Percentiles rank a stretch among this genome's conserved stretches.
These are phyloP conservation scores for Ustilago cynodontis DNA, from an alignment of 1,284 basidiomycete species.

Conservation along the genomic window DNA sequence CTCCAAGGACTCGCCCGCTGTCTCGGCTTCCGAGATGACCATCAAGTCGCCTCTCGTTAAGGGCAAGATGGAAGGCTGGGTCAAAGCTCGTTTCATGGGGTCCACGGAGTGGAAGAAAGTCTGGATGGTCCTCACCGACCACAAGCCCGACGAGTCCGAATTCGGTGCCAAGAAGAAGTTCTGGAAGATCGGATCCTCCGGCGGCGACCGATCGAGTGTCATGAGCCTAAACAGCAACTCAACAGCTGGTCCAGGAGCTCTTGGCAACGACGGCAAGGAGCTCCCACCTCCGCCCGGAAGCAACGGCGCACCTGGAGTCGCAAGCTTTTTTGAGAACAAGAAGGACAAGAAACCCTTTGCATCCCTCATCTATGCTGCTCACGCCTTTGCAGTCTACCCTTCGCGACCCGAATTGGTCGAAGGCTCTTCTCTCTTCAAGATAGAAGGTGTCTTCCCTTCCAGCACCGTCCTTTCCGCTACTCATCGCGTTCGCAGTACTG, in stretches of 20 bases:
- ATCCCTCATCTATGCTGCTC: constrained; percentile 61
- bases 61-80: constrained; percentile 91
- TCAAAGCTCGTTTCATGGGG: constrained; percentile 88
- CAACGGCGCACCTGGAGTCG: constrained; percentile 62
- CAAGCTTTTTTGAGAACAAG: constrained; percentile 66
- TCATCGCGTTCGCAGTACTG: constrained; percentile 71
- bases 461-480: constrained; percentile 74
- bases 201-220: constrained; percentile 57
- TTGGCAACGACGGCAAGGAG: constrained; percentile 38
- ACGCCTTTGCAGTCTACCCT: constrained; percentile 68
- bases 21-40: constrained; percentile 29
- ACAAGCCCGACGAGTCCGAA: constrained; percentile 54
- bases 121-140: constrained; percentile 80
- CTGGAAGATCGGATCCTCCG: constrained; percentile 50
- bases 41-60: constrained; percentile 70
- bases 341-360: constrained; percentile 68
- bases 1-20: constrained; percentile 34
- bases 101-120: constrained; percentile 95
- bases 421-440: constrained; percentile 67
- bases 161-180: constrained; percentile 56
- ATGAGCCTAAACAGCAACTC: constrained; percentile 48
- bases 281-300: constrained; percentile 62
- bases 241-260: constrained; percentile 33
- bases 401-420: constrained; percentile 68
- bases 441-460: constrained; percentile 64